Evolutionary conservation across 495 filamentous ascomycete genomes (phyloP).

Genomic region (Talaromyces liani): DNA sequence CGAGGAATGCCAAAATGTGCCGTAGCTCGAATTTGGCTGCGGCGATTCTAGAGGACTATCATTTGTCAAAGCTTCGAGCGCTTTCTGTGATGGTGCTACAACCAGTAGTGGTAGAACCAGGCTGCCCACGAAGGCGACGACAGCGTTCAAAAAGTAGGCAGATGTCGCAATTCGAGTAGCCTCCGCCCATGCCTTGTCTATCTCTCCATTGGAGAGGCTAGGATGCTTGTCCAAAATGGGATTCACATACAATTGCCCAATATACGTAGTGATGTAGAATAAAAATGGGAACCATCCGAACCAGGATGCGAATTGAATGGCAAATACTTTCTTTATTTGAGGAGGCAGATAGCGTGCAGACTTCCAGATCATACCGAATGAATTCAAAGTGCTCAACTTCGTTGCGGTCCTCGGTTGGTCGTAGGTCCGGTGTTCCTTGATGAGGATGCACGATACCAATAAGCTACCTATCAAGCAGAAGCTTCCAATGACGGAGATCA

Average conservation of each 20-base stretch:
- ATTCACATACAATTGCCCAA: conserved; percentile 82
- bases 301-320: conserved; percentile 85
- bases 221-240: conserved; percentile 53
- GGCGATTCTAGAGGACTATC: background rate
- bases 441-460: conserved; percentile 51
- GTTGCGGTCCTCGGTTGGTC: background rate
- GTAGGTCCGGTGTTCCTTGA: conserved; percentile 33
- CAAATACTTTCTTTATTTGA: conserved; percentile 69
- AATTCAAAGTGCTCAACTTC: background rate
- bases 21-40: background rate
- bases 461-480: conserved; percentile 63
- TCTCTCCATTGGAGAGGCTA: conserved; percentile 40
- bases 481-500: conserved; percentile 74
- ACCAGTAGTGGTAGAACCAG: conserved; percentile 76
- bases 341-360: background rate
- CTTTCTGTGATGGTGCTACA: conserved; percentile 14
- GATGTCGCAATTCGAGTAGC: conserved; percentile 77
- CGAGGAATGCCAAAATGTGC: background rate
- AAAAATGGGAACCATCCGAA: conserved; percentile 93
- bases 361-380: background rate
- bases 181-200: conserved; percentile 69
- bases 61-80: background rate
- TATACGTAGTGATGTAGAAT: conserved; percentile 86
- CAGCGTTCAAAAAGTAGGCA: conserved; percentile 75
- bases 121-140: conserved; percentile 70